Evolutionary conservation across 1,139 yeast species (phyloP).

Genomic region (Kurtzmaniella natalensis): DNA sequence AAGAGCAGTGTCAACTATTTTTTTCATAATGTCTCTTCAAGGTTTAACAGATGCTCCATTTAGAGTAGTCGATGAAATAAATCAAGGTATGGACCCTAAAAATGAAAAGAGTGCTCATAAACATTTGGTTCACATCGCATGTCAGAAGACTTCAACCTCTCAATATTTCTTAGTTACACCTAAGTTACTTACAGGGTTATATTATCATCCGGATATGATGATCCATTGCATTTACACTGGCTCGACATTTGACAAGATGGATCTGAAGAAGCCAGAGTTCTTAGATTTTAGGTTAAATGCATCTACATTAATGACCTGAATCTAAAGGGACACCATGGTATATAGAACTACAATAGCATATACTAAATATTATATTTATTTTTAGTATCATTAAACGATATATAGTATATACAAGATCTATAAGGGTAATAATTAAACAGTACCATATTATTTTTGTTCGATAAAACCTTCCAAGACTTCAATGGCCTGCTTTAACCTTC

Average conservation of each 20-base stretch:
- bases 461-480: constrained; percentile 3
- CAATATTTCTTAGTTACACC: constrained; percentile 95
- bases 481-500: constrained; percentile 30
- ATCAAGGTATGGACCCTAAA: constrained; percentile 97
- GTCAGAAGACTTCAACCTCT: constrained; percentile 51
- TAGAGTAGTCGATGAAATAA: constrained; percentile 94
- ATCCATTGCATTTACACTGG: constrained; percentile 86
- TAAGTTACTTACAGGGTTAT: constrained; percentile 72
- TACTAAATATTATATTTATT: neutral
- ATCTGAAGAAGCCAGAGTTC: constrained; percentile 18
- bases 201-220: constrained; percentile 78
- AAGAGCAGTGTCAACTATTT: constrained; percentile 89
- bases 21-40: constrained; percentile 86
- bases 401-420: constrained; percentile 10
- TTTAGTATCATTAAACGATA: neutral
- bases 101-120: constrained; percentile 88
- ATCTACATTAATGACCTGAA: no score
- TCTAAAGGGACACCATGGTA: no score
- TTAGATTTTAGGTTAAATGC: constrained; percentile 20
- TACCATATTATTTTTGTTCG: constrained; percentile 2
- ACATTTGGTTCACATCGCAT: constrained; percentile 82
- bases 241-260: constrained; percentile 22
- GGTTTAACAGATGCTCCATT: constrained; percentile 90
- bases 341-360: neutral
- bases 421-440: no score